phyloP scores from a whole-genome alignment of 2,329 filamentous ascomycete genomes.

The Aspergillus fumigatiaffinis region DNA sequence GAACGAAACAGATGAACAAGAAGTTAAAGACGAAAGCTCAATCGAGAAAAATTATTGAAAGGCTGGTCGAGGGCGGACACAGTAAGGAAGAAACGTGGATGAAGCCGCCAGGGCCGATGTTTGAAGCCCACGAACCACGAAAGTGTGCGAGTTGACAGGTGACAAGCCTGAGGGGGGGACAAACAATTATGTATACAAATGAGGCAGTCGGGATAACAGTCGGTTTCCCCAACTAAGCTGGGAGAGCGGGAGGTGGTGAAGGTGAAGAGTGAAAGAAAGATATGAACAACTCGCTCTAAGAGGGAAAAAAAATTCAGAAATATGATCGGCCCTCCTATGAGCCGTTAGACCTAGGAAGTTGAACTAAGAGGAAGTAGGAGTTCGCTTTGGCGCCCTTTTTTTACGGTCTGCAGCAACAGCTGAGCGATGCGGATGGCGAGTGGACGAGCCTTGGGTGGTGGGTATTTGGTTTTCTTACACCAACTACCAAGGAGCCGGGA shows the following conservation, averaged over 20 bases:
- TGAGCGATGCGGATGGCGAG: not conserved
- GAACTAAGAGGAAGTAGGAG: not conserved
- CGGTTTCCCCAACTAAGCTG: slow-evolving; percentile 11
- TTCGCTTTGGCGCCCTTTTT: not conserved
- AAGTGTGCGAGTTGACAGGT: slow-evolving; percentile 8
- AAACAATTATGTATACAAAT: not conserved
- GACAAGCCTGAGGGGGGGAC: slow-evolving; percentile 2
- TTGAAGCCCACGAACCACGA: slow-evolving; percentile 14
- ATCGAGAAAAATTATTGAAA: slow-evolving; percentile 10
- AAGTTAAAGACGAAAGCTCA: slow-evolving; percentile 12
- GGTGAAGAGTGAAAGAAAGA: not conserved
- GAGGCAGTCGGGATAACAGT: not conserved
- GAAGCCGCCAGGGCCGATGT: slow-evolving; percentile 23
- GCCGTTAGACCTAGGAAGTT: not conserved
- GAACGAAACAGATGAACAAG: slow-evolving; percentile 4
- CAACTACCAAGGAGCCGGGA: not conserved
- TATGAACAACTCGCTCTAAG: not conserved
- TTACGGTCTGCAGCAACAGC: not conserved
- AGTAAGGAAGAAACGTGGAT: slow-evolving; percentile 20
- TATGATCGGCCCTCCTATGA: not conserved
- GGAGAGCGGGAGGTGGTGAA: slow-evolving; percentile 1
- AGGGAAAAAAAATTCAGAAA: not conserved
- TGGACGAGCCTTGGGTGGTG: not conserved
- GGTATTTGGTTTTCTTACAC: not conserved
- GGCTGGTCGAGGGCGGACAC: slow-evolving; percentile 10